These are phyloP conservation scores for Zopfochytrium polystomum DNA, from an alignment of 371 early-diverging fungal genomes.

Conservation along the genomic window DNA sequence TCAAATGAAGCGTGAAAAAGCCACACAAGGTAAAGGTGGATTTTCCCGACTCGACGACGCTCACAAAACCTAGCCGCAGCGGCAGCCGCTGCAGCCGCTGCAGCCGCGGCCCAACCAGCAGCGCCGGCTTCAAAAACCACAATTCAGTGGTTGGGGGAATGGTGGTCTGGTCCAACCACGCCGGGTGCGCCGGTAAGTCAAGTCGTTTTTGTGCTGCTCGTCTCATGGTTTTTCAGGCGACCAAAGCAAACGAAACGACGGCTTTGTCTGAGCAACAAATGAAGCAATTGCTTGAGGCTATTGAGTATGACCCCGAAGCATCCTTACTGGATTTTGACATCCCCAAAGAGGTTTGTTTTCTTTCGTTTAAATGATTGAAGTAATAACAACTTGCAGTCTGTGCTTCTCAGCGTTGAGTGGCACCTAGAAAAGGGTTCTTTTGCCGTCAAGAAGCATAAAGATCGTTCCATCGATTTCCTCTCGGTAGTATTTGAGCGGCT, in stretches of 20 bases:
- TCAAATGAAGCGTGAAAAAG: constrained; percentile 67
- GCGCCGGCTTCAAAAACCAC: constrained; percentile 18
- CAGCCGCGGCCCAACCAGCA: constrained; percentile 14
- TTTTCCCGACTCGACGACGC: neutral
- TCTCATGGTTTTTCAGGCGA: neutral
- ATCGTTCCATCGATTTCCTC: constrained; percentile 21
- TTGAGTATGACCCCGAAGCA: constrained; percentile 88
- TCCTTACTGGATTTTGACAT: constrained; percentile 63
- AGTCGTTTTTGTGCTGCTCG: neutral
- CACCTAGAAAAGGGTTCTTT: constrained; percentile 83
- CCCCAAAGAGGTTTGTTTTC: constrained; percentile 65
- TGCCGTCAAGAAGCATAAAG: constrained; percentile 62
- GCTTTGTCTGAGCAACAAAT: constrained; percentile 32
- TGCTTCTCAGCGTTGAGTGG: constrained; percentile 64
- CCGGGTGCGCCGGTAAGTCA: neutral
- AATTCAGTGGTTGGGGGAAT: constrained; percentile 31
- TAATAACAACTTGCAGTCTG: constrained; percentile 47
- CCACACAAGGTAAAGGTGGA: constrained; percentile 4
- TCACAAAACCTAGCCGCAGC: too few species aligned
- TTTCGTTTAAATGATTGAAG: too few species aligned
- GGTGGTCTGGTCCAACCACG: constrained; percentile 22
- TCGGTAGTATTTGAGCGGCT: constrained; percentile 65
- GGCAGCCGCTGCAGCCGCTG: neutral
- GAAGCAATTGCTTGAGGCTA: constrained; percentile 86
- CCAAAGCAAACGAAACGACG: constrained; percentile 12